phyloP scores from a whole-genome alignment of 2,329 filamentous ascomycete genomes.

The Ophiostoma tasmaniense region DNA sequence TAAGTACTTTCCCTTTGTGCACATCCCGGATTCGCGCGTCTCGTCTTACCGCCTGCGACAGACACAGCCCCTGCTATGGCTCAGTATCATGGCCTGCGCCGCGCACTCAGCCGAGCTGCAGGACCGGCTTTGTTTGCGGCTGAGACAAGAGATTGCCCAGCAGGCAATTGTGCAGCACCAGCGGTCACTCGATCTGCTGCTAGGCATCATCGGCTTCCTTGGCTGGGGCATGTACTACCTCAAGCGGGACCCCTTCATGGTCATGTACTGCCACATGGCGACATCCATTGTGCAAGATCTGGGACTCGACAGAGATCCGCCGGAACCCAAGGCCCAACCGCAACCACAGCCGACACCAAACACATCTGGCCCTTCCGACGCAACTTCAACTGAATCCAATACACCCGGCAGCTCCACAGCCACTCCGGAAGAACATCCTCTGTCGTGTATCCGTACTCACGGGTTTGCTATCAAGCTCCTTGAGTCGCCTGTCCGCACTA shows the following conservation, averaged over 20 bases:
- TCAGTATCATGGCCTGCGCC: slow-evolving; percentile 39
- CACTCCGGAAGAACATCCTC: not conserved
- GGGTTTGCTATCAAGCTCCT: slow-evolving; percentile 10
- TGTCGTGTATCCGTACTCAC: slow-evolving; percentile 8
- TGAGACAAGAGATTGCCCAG: slow-evolving; percentile 20
- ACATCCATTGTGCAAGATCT: slow-evolving; percentile 14
- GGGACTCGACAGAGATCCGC: slow-evolving; percentile 11
- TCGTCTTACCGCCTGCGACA: slow-evolving; percentile 30
- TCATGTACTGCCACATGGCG: slow-evolving; percentile 17
- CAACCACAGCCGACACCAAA: not conserved
- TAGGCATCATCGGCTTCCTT: slow-evolving; percentile 36
- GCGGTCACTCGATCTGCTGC: slow-evolving; percentile 40
- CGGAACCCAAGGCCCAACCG: not conserved
- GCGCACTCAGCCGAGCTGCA: slow-evolving; percentile 32
- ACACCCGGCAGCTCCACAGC: not conserved
- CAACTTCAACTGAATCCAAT: not conserved
- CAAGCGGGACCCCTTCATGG: slow-evolving; percentile 12
- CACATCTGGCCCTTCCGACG: not conserved
- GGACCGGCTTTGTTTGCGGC: slow-evolving; percentile 3
- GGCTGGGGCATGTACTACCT: slow-evolving; percentile 16
- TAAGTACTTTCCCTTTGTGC: slow-evolving; percentile 37
- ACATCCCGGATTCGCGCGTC: slow-evolving; percentile 29
- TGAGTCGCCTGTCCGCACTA: slow-evolving; percentile 9
- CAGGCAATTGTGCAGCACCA: slow-evolving; percentile 39
- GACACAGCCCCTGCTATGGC: slow-evolving; percentile 40